phyloP scores from a whole-genome alignment of 805 yeast genomes.

The Starmerella potacharoeniae region DNA sequence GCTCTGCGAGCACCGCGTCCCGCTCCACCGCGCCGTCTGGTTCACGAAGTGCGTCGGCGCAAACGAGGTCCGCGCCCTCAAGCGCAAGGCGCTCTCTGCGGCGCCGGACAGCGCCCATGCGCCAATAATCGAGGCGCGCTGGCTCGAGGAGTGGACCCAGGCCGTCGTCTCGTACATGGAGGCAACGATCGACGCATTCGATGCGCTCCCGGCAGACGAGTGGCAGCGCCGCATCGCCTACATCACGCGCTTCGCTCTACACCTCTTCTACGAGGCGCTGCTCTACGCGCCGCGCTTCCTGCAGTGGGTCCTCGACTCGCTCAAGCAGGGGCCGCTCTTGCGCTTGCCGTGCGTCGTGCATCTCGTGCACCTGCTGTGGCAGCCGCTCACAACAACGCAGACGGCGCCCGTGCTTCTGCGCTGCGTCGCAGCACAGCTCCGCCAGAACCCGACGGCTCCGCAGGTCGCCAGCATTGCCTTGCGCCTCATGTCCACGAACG shows the following conservation, averaged over 20 bases:
- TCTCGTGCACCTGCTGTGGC: slow-evolving; percentile 60
- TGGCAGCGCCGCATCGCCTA: slow-evolving; percentile 50
- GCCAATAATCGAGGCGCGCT: slow-evolving; percentile 36
- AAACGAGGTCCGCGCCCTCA: slow-evolving; percentile 55
- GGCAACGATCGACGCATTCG: slow-evolving; percentile 38
- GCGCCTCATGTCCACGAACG: slow-evolving; percentile 11
- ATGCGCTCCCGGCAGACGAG: slow-evolving; percentile 9
- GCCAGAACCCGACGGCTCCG: neutral
- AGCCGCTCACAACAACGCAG: slow-evolving; percentile 33
- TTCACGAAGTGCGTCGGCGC: slow-evolving; percentile 76
- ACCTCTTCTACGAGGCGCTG: slow-evolving; percentile 57
- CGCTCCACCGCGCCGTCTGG: slow-evolving; percentile 81
- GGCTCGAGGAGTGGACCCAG: slow-evolving; percentile 86
- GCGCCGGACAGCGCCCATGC: slow-evolving; percentile 4
- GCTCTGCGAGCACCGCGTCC: slow-evolving; percentile 54
- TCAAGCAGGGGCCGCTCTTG: slow-evolving; percentile 33
- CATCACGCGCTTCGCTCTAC: slow-evolving; percentile 45
- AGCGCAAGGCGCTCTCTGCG: slow-evolving; percentile 31
- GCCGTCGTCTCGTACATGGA: slow-evolving; percentile 56
- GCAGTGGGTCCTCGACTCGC: slow-evolving; percentile 48
- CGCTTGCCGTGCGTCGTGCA: slow-evolving; percentile 41
- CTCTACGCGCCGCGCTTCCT: slow-evolving; percentile 53
- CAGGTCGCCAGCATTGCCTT: neutral
- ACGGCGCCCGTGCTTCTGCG: slow-evolving; percentile 10
- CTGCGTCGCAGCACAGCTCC: neutral